Conservation (phyloP, 2,329 filamentous ascomycete genomes). For the Ilyonectria robusta region DNA sequence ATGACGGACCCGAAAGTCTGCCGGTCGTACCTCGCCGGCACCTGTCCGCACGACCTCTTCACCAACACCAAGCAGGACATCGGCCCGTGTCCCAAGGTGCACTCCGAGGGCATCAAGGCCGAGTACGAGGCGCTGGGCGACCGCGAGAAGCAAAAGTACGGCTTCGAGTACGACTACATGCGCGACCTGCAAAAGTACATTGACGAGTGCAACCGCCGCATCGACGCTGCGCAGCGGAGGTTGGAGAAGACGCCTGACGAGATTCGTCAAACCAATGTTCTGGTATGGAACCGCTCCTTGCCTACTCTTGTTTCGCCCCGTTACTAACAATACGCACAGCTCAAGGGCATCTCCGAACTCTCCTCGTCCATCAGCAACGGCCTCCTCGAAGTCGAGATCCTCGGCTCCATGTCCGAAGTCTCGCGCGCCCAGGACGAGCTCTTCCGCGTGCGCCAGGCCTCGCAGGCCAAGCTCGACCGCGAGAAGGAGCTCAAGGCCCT, state of each 20-base stretch:
- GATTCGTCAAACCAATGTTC: conserved; percentile 91
- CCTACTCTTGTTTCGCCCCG: neutral
- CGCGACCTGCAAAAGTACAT: conserved; percentile 97
- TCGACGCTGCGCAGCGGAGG: conserved; percentile 89
- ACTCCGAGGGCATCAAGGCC: conserved; percentile 88
- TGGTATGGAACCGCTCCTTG: conserved; percentile 61
- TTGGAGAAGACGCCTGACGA: conserved; percentile 98
- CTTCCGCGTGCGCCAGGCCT: conserved; percentile 85
- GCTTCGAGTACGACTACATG: conserved; percentile 97
- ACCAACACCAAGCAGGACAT: conserved; percentile 99
- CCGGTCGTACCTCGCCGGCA: conserved; percentile 92
- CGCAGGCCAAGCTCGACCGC: conserved; percentile 84
- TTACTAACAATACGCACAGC: conserved; percentile 50
- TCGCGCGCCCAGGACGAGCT: conserved; percentile 88
- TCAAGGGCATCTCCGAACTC: conserved; percentile 89
- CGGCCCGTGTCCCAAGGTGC: conserved; percentile 88
- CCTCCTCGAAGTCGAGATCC: conserved; percentile 86
- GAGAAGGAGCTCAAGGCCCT: conserved; percentile 92
- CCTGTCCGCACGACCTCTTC: conserved; percentile 98
- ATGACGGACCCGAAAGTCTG: conserved; percentile 95
- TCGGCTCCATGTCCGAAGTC: conserved; percentile 86
- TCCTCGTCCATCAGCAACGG: conserved; percentile 84
- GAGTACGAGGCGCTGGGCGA: conserved; percentile 86
- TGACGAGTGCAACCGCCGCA: conserved; percentile 94
- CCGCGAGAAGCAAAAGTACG: conserved; percentile 81